These are phyloP conservation scores for Chytridium lagenaria DNA, from an alignment of 371 early-diverging fungal genomes.

Conservation along the genomic window DNA sequence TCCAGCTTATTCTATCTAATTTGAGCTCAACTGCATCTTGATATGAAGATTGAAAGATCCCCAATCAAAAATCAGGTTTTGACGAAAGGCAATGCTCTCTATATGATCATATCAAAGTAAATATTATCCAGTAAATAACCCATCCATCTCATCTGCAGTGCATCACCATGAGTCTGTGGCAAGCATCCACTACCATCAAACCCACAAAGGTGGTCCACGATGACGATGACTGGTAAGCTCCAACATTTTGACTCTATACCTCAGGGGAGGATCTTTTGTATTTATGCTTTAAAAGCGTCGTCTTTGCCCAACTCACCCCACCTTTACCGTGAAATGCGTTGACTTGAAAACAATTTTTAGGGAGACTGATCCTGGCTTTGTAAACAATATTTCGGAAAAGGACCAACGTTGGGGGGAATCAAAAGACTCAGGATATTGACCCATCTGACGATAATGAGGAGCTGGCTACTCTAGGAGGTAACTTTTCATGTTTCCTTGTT, in stretches of 20 bases:
- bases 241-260: no score
- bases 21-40: no score
- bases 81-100: no score
- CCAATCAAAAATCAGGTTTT: no score
- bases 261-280: no score
- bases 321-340: background rate
- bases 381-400: constrained; percentile 47
- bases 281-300: no score
- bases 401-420: constrained; percentile 53
- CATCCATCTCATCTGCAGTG: no score
- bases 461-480: background rate
- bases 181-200: constrained; percentile 7
- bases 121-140: no score
- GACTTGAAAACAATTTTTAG: no score
- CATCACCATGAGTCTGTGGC: constrained; percentile 16
- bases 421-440: constrained; percentile 36
- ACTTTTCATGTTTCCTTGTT: background rate
- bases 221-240: constrained; percentile 20
- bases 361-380: constrained; percentile 50
- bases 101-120: no score
- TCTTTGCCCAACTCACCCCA: background rate
- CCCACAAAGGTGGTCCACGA: background rate
- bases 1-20: no score
- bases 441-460: background rate
- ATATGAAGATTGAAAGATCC: no score